These are phyloP conservation scores for Fraxinus anomala DNA, from an alignment of 257 asterid species.

Conservation along the genomic window DNA sequence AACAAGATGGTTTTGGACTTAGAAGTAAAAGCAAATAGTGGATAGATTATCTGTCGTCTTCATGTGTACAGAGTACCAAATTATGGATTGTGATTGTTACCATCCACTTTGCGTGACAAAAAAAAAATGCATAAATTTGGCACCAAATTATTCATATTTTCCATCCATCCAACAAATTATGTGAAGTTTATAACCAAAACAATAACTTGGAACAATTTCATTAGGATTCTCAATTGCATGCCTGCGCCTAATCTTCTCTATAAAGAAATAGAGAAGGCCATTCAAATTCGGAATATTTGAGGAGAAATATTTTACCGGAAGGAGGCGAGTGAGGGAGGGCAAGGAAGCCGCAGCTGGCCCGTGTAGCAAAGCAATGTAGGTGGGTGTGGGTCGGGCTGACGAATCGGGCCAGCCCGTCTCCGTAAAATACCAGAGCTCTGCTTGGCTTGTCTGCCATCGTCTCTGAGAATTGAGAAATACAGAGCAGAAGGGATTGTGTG, in stretches of 20 bases:
- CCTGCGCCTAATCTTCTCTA: not conserved
- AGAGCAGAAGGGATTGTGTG: not conserved
- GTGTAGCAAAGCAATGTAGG: slow-evolving; percentile 72
- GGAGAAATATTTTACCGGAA: slow-evolving; percentile 45
- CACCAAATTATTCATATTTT: not conserved
- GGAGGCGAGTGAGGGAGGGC: slow-evolving; percentile 70
- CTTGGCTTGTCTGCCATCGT: slow-evolving; percentile 79
- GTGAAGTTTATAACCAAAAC: not conserved
- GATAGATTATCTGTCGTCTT: not conserved
- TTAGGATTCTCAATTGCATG: not conserved
- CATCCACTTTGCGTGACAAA: not conserved
- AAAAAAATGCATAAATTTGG: not conserved
- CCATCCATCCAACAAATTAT: not conserved
- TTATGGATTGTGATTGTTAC: not conserved
- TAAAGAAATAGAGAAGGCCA: not conserved
- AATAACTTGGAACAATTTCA: not conserved
- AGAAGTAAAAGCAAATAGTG: not conserved
- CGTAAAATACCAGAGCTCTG: slow-evolving; percentile 75
- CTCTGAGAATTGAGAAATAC: not conserved
- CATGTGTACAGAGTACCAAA: not conserved
- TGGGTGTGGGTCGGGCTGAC: slow-evolving; percentile 60
- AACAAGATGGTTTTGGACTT: not conserved
- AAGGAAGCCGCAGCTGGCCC: slow-evolving; percentile 69
- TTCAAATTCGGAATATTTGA: not conserved
- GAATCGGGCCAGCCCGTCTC: slow-evolving; percentile 76